Conservation (phyloP, 306 rosid genomes). For the Carpinus viminea region DNA sequence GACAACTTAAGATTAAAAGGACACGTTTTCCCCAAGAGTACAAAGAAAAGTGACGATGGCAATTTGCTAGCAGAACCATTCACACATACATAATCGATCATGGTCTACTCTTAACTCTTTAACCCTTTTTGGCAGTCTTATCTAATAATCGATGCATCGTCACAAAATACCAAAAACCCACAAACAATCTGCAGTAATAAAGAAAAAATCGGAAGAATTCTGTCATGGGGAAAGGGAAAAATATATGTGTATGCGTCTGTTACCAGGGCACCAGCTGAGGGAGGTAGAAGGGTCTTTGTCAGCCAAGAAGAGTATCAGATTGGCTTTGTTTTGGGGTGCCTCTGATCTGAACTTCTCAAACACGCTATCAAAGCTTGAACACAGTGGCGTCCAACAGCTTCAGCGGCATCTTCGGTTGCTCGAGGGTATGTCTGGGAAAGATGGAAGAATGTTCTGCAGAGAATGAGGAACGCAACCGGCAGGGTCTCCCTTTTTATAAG, state of each 20-base stretch:
- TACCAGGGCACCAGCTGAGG: constrained; percentile 78
- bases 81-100: neutral
- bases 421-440: neutral
- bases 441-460: neutral
- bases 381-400: constrained; percentile 62
- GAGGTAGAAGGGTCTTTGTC: constrained; percentile 81
- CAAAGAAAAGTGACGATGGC: too few species aligned
- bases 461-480: too few species aligned
- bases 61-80: too few species aligned
- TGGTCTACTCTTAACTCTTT: too few species aligned
- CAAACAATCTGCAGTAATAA: neutral
- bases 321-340: constrained; percentile 50
- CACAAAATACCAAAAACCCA: neutral
- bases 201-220: neutral
- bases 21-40: too few species aligned
- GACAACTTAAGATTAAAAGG: too few species aligned
- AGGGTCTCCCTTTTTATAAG: neutral
- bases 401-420: constrained; percentile 53
- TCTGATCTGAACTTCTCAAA: constrained; percentile 76
- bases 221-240: neutral
- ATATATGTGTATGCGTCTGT: neutral
- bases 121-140: too few species aligned
- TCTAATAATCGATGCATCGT: too few species aligned
- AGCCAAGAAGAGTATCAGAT: constrained; percentile 79
- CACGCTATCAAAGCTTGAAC: constrained; percentile 49